Evolutionary conservation across 768 basidiomycete species (phyloP), one percentile per base, ranked within the genome.

Genomic region (Fomitopsis serialis): DNA sequence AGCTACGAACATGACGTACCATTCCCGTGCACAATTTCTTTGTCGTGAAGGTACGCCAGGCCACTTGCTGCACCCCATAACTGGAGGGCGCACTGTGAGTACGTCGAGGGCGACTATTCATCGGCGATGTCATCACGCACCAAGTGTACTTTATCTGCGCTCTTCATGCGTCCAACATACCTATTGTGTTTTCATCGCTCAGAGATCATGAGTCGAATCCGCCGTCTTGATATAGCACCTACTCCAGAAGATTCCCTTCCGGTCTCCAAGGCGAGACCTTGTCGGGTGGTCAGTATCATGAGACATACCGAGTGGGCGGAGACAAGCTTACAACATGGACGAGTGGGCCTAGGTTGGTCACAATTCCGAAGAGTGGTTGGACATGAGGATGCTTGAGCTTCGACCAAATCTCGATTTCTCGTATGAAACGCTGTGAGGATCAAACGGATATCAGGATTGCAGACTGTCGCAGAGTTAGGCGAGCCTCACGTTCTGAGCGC

Each of bases 181-280:
- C 50, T 51, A 21, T 15, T 11, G 6, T 23, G n/a, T n/a, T n/a
- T n/a, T 6, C 19, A 13, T 25, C 23, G 21, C 12, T 45, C 45
- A 8, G n/a, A 29, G 4, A 25, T 9, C 27, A n/a, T 3, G n/a
- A n/a, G n/a, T 22, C 15, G 22, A 25, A 24, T 37, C 12, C 13
- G 7, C 15, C 29, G 29, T 32, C 11, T n/a, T n/a, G 5, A 11
- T 23, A 9, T 6, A 10, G 12, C 17, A 75, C 69, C 58, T 77
- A 82, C 82, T 77, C 74, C 0, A 77, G 68, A n/a, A 81, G 75
- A 60, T 83, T 78, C 37, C 79, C 80, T 58, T 81, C 75, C 34
- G 74, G 70, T 67, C 82, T 80, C 82, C 82, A 84, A 6, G 81
- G 79, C 10, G 82, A 82, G 29, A 84, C 80, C 80, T 82, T 17